phyloP scores from a whole-genome alignment of 2,329 filamentous ascomycete genomes.

The Aspergillus jensenii region DNA sequence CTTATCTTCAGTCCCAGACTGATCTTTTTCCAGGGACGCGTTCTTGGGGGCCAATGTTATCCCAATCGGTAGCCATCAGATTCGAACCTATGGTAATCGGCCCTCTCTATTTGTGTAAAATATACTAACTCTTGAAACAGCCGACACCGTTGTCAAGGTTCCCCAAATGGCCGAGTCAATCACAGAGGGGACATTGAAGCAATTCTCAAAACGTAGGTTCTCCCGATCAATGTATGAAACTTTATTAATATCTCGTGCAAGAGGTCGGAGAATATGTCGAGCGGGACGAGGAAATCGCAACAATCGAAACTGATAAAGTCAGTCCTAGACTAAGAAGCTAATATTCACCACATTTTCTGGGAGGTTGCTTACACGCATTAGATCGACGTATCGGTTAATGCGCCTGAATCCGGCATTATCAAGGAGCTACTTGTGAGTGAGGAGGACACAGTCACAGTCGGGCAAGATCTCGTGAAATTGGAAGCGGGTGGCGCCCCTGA shows the following conservation, averaged over 20 bases:
- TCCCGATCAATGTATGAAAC: neutral
- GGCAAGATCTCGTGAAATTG: slow-evolving; percentile 83
- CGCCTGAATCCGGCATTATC: slow-evolving; percentile 84
- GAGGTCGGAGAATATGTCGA: slow-evolving; percentile 91
- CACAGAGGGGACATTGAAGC: slow-evolving; percentile 93
- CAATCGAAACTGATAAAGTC: slow-evolving; percentile 98
- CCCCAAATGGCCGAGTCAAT: slow-evolving; percentile 99
- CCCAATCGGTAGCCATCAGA: slow-evolving; percentile 30
- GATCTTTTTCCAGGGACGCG: slow-evolving; percentile 11
- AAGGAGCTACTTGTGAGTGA: slow-evolving; percentile 89
- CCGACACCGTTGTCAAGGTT: slow-evolving; percentile 86
- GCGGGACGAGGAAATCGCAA: slow-evolving; percentile 95
- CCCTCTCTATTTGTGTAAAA: neutral
- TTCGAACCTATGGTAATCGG: slow-evolving; percentile 37
- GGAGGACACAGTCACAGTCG: slow-evolving; percentile 92
- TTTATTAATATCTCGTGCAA: slow-evolving; percentile 24
- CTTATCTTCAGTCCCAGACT: neutral
- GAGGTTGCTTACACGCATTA: slow-evolving; percentile 35
- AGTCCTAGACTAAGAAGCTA: slow-evolving; percentile 8
- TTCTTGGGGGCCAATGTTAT: slow-evolving; percentile 23
- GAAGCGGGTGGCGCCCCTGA: slow-evolving; percentile 70
- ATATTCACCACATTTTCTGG: neutral
- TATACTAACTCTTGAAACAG: slow-evolving; percentile 38
- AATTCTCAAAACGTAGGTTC: slow-evolving; percentile 75
- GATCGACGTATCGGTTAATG: slow-evolving; percentile 97